Evolutionary conservation across 2,329 filamentous ascomycete genomes (phyloP), one percentile per base, ranked within the genome.

Genomic region (Arachnomyces sp.): DNA sequence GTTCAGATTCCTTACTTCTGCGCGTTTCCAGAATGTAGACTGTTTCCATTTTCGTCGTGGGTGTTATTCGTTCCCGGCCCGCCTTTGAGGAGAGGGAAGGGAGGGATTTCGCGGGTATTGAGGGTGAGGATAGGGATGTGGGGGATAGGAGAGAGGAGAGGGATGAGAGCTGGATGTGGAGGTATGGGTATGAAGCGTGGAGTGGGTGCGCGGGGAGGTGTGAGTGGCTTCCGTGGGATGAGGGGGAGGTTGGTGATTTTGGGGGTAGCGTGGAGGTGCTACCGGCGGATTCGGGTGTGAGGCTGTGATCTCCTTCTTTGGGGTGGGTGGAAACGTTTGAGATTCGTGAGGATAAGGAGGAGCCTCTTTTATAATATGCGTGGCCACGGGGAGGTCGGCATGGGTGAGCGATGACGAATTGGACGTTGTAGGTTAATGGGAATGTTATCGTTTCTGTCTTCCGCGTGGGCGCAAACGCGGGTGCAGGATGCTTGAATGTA

Each of bases 371-470:
- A 14, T 40, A 39, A 6, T 44, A 48, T 6, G 52, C 48, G 34
- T 56, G 53, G 3, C 64, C 63, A 5, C 53, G 47, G 2, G 72
- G 70, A 8, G 67, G 61, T 5, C 60, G 65, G 51, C 74, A 79
- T 13, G 70, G 71, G 50, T 71, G 72, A 1, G 73, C 71, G 1
- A 71, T 66, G 32, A 79, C 58, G 49, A 77, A 78, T 18, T 71
- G 64, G 11, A 73, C 65, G 43, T 76, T 71, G 51, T 73, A 65
- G 12, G 56, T 59, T 17, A 77, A 55, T 1, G 66, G 59, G 20
- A 70, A 57, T 8, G 55, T 49, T 9, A 64, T 48, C 18, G 41
- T 14, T 8, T 39, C 15, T 14, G n/a, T 49, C 42, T 25, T 25
- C 9, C 20, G 20, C 20, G 9, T 25, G 5, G 20, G 20, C 5